phyloP scores from a whole-genome alignment of 2,329 filamentous ascomycete genomes.

The Aspergillus eucalypticola region DNA sequence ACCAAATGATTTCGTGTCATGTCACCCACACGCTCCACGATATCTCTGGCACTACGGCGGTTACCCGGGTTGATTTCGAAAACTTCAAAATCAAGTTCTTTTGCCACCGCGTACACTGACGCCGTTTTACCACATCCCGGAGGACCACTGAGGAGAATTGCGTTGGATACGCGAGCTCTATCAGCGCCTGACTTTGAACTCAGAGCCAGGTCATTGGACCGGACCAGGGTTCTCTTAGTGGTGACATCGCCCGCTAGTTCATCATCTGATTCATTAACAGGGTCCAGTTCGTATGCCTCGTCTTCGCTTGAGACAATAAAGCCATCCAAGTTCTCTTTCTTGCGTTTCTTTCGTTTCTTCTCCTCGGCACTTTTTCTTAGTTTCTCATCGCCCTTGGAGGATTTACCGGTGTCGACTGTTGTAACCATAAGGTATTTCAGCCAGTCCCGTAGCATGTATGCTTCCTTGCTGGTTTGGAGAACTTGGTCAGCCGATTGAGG shows the following conservation, averaged over 20 bases:
- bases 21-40: conserved; percentile 88
- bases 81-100: conserved; percentile 87
- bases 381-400: conserved; percentile 30
- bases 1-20: conserved; percentile 97
- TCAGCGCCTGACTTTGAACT: conserved; percentile 38
- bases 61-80: conserved; percentile 91
- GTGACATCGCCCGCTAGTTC: conserved; percentile 45
- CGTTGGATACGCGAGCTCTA: conserved; percentile 64
- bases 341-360: conserved; percentile 60
- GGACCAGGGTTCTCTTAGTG: conserved; percentile 43
- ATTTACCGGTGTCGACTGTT: conserved; percentile 66
- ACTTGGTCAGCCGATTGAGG: conserved; percentile 70
- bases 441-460: conserved; percentile 75
- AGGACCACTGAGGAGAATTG: conserved; percentile 85
- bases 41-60: conserved; percentile 82
- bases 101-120: conserved; percentile 85
- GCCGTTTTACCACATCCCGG: conserved; percentile 92
- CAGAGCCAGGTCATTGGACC: conserved; percentile 38
- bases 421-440: conserved; percentile 73
- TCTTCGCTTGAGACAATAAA: conserved; percentile 81
- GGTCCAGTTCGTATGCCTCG: conserved; percentile 68
- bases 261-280: conserved; percentile 63
- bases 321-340: conserved; percentile 72
- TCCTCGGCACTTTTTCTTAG: conserved; percentile 25
- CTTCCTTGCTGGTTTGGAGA: conserved; percentile 72